Evolutionary conservation across 768 basidiomycete species (phyloP).

Genomic region (Sistotremastrum niveocremeum): DNA sequence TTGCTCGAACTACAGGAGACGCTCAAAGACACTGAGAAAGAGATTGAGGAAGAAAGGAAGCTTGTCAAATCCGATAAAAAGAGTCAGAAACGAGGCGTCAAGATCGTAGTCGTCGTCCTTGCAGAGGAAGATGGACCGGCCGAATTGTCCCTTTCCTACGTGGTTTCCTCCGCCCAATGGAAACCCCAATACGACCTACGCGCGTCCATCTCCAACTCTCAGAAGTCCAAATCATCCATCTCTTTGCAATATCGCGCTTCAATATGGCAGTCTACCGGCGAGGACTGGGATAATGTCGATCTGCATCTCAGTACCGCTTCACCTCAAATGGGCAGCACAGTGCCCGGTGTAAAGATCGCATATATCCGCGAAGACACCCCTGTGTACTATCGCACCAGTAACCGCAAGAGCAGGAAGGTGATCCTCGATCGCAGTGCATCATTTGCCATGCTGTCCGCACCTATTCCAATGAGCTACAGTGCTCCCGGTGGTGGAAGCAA

Average conservation of each 20-base stretch:
- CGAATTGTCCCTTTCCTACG: conserved; percentile 41
- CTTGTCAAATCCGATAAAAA: conserved; percentile 1
- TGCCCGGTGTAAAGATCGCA: conserved; percentile 5
- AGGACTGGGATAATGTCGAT: conserved; percentile 40
- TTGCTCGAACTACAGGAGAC: conserved; percentile 1
- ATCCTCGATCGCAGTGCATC: conserved; percentile 4
- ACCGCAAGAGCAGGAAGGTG: not conserved
- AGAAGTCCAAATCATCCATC: conserved; percentile 30
- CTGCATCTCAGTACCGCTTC: conserved; percentile 38
- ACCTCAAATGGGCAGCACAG: conserved; percentile 6
- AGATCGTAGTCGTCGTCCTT: conserved; percentile 29
- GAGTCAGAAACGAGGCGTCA: conserved; percentile 10
- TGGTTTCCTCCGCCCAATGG: conserved; percentile 40
- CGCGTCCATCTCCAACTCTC: conserved; percentile 29
- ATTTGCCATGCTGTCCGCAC: conserved; percentile 6
- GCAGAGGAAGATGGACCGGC: conserved; percentile 23
- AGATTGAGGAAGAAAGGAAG: conserved; percentile 21
- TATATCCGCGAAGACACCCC: not conserved
- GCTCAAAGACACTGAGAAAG: conserved; percentile 3
- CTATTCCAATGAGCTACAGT: not conserved
- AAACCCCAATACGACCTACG: conserved; percentile 45
- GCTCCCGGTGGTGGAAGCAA: not conserved
- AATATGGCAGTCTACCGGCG: conserved; percentile 42
- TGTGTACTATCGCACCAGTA: not conserved
- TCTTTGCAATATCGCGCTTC: conserved; percentile 42